phyloP scores from a whole-genome alignment of 164 flowering plant genomes.

The Vitis rotundifolia region DNA sequence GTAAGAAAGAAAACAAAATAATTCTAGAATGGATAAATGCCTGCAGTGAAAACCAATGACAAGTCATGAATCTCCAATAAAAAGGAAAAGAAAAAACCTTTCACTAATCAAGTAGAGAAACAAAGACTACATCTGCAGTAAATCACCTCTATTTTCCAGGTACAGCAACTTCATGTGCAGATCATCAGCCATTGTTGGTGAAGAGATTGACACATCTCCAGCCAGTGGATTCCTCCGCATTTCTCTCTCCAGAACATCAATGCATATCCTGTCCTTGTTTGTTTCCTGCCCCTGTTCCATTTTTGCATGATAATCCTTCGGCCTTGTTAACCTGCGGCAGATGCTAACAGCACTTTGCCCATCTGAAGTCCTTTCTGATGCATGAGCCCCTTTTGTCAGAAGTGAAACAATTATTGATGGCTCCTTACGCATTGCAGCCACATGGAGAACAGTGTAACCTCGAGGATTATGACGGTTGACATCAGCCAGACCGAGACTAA shows the following conservation, averaged over 20 bases:
- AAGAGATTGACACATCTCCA: conserved; percentile 28
- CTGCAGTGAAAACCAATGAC: no score
- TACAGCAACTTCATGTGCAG: conserved; percentile 49
- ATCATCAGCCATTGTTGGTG: conserved; percentile 45
- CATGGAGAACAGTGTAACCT: conserved; percentile 68
- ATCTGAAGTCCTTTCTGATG: conserved; percentile 48
- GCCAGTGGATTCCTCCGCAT: conserved; percentile 47
- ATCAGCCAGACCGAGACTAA: conserved; percentile 46
- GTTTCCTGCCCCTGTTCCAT: conserved; percentile 60
- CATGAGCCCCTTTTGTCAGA: conserved; percentile 57
- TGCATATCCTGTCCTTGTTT: conserved; percentile 59
- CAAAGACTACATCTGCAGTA: background rate
- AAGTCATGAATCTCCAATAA: no score
- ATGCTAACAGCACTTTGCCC: conserved; percentile 57
- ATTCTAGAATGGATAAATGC: no score
- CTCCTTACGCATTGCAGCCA: conserved; percentile 75
- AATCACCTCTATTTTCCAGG: conserved; percentile 68
- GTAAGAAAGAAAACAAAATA: no score
- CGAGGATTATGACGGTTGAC: conserved; percentile 51
- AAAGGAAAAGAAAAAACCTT: background rate
- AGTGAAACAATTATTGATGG: conserved; percentile 64
- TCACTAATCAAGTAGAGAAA: background rate
- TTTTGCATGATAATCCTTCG: conserved; percentile 58
- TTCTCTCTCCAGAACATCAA: conserved; percentile 67
- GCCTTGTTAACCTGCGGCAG: conserved; percentile 64